phyloP scores from a whole-genome alignment of 1,139 yeast genomes.

The Saccharomycopsis hybrid region DNA sequence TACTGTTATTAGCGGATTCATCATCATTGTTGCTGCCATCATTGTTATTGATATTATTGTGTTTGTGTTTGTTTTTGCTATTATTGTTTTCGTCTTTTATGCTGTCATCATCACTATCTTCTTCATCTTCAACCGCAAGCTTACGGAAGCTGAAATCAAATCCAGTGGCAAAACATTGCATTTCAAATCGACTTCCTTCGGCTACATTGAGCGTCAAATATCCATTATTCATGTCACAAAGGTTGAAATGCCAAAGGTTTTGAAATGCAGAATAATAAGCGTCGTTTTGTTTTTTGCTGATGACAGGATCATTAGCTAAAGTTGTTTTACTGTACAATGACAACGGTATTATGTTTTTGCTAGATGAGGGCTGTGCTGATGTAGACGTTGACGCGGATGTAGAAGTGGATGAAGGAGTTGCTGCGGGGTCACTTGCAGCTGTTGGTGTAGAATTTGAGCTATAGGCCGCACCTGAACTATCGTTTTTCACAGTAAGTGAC shows the following conservation, averaged over 20 bases:
- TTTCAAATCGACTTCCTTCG: slow-evolving; percentile 38
- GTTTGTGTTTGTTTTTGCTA: not conserved
- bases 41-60: not conserved
- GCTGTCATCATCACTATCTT: slow-evolving; percentile 1
- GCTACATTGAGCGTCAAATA: slow-evolving; percentile 33
- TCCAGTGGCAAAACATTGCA: slow-evolving; percentile 40
- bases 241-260: slow-evolving; percentile 71
- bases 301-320: slow-evolving; percentile 28
- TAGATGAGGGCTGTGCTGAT: too few relatives aligned
- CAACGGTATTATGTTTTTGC: slow-evolving; percentile 16
- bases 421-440: not conserved
- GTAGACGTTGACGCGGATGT: too few relatives aligned
- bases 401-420: too few relatives aligned
- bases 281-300: slow-evolving; percentile 37
- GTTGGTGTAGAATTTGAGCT: not conserved
- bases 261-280: slow-evolving; percentile 57
- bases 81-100: not conserved
- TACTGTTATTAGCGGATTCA: not conserved
- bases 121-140: slow-evolving; percentile 8
- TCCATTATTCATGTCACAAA: slow-evolving; percentile 55
- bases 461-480: not conserved
- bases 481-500: slow-evolving; percentile 19
- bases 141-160: slow-evolving; percentile 43
- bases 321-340: slow-evolving; percentile 20
- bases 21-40: slow-evolving; percentile 5